phyloP scores from a whole-genome alignment of 2,329 filamentous ascomycete species.

The Dactylellina haptotyla region DNA sequence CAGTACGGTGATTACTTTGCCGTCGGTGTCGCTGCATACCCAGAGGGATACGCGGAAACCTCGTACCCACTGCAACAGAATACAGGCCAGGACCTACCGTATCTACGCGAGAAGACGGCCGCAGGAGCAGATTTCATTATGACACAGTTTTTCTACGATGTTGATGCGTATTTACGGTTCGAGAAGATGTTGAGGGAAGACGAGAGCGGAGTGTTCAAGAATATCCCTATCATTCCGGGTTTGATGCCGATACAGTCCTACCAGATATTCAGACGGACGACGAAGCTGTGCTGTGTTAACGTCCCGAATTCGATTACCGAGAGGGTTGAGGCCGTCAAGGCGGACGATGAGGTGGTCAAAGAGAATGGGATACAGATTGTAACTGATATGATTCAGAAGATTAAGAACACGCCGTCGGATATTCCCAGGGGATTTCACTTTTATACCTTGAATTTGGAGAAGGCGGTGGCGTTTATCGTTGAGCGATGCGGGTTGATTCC shows the following conservation, averaged over 20 bases:
- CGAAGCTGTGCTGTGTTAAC: conserved; percentile 90
- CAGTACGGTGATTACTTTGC: conserved; percentile 95
- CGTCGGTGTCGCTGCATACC: conserved; percentile 91
- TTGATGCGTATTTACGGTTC: conserved; percentile 81
- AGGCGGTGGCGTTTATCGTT: conserved; percentile 91
- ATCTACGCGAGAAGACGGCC: conserved; percentile 85
- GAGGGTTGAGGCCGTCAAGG: conserved; percentile 76
- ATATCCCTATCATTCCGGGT: conserved; percentile 89
- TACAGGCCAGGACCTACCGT: conserved; percentile 77
- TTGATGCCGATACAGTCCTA: conserved; percentile 98
- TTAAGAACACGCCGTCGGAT: conserved; percentile 66
- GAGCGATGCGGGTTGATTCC: conserved; percentile 87
- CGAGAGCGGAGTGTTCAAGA: conserved; percentile 83
- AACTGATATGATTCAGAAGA: conserved; percentile 80
- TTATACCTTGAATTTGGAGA: conserved; percentile 95
- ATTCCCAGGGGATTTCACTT: conserved; percentile 86
- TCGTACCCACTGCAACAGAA: conserved; percentile 82
- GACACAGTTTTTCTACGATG: conserved; percentile 97
- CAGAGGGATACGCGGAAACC: conserved; percentile 93
- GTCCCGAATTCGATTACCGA: conserved; percentile 77
- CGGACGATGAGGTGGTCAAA: conserved; percentile 84
- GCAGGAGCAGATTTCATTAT: conserved; percentile 98
- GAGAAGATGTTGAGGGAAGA: conserved; percentile 81
- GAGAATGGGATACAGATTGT: conserved; percentile 82
- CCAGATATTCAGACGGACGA: conserved; percentile 91